phyloP scores from a whole-genome alignment of 352 stramenopile species.

The Pythium dissimile region DNA sequence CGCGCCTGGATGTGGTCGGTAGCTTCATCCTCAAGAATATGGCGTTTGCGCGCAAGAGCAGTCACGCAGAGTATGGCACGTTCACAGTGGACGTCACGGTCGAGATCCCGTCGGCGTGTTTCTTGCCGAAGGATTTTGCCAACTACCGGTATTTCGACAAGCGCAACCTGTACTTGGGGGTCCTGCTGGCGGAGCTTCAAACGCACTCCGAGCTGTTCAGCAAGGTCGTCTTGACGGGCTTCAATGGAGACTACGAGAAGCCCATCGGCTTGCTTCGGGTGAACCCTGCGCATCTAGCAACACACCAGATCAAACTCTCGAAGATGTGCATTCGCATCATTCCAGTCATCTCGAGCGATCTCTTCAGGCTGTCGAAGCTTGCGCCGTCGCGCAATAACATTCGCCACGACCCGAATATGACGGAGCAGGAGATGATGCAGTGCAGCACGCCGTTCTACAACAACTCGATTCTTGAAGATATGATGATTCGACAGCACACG shows the following conservation, averaged over 20 bases:
- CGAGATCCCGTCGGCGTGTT: constrained; percentile 77
- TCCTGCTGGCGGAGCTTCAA: constrained; percentile 64
- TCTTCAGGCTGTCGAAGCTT: constrained; percentile 84
- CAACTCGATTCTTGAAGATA: constrained; percentile 89
- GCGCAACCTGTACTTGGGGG: constrained; percentile 80
- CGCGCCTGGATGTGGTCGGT: constrained; percentile 78
- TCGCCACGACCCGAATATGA: constrained; percentile 70
- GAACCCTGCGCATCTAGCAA: constrained; percentile 28
- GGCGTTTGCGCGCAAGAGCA: constrained; percentile 55
- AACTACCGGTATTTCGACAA: constrained; percentile 91
- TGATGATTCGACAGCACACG: constrained; percentile 81
- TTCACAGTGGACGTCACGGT: constrained; percentile 80
- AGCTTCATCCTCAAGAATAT: constrained; percentile 87
- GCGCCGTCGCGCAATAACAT: constrained; percentile 83
- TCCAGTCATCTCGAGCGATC: constrained; percentile 54
- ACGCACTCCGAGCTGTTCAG: constrained; percentile 34
- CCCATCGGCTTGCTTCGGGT: constrained; percentile 63
- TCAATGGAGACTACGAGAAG: constrained; percentile 79
- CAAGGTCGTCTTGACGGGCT: constrained; percentile 58
- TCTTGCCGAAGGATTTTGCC: constrained; percentile 86
- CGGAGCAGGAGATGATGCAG: constrained; percentile 59
- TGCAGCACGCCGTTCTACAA: constrained; percentile 88
- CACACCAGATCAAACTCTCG: constrained; percentile 47
- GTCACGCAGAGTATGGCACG: constrained; percentile 40
- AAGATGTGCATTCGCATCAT: constrained; percentile 68